Base-by-base conservation (phyloP, 1,284 basidiomycete genomes). In the Kwoniella shivajii region DNA sequence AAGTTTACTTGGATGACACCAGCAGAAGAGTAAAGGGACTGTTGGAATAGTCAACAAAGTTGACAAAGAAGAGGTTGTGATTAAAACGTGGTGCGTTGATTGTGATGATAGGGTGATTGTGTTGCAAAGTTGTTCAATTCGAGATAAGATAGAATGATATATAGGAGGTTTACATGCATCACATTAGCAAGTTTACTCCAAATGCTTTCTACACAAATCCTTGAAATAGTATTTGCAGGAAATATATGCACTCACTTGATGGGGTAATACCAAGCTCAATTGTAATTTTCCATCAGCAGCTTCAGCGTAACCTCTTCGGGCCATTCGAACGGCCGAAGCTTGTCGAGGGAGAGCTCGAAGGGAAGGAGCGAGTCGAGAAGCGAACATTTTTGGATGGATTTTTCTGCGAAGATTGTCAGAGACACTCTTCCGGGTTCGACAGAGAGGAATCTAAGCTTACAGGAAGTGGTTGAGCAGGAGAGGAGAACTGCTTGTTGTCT, bases 1-100 rank as follows among this genome's bases (percentile, higher is more conserved):
- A 96, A 82, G 82, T 95, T 96, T 68, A 97, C 93, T 80, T 96
- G 93, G 33, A 90, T 85, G 60, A 95, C 93, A 78, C 92, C 91
- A 67, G 85, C 78, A 29, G 90, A 90, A 57, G 84, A 85, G 84
- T 86, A 95, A 76, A 97, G 85, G 52, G 92, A 82, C 93, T 96
- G 72, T 49, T 24, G 45, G 24, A 26, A 16, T 38, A 27, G 16
- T 9, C 13, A 36, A 29, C 27, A n/a, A 22, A 20, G 16, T n/a
- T n/a, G n/a, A n/a, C n/a, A n/a, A n/a, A n/a, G n/a, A n/a, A n/a
- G n/a, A n/a, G n/a, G n/a, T n/a, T n/a, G n/a, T n/a, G n/a, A n/a
- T n/a, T n/a, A n/a, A n/a, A n/a, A n/a, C n/a, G n/a, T n/a, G n/a
- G n/a, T n/a, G n/a, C n/a, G n/a, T n/a, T 45, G 0, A 29, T 26